Base-by-base conservation (phyloP, 73 alveolate species). In the Stentor roeselii region DNA sequence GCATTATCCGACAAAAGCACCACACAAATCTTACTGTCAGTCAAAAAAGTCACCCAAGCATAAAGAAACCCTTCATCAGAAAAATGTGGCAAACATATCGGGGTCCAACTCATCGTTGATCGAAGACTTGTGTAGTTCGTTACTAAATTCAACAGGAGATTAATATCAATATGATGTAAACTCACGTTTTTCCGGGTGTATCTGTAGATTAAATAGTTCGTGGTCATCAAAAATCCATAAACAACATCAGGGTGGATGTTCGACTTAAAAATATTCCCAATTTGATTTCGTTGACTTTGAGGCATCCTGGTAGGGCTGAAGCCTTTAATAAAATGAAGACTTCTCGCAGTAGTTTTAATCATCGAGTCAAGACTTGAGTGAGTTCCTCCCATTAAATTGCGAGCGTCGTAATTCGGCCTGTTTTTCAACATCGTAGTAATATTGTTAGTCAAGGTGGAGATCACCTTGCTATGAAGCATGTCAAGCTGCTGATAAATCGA, bases 51-150 rank as follows among this genome's bases (percentile, higher is more conserved):
- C 1, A 67, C 37, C n/a, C 37, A 67, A 67, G 80, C 41, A 67
- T 67, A 67, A 1, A 67, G 27, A 67, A 67, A 67, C 37, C 80
- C 80, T 67, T 67, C 80, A 67, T 67, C 37, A n/a, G n/a, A 21
- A 67, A 21, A 67, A 67, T 67, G n/a, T 27, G 80, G 80, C n/a
- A 67, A 32, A 67, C 80, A 67, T 21, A 67, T 67, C 41, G 80
- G 80, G 34, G 80, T 67, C 80, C 80, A 67, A 67, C 41, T 21
- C 80, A 67, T 67, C 11, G 80, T 67, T 40, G 80, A 67, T 32
- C 80, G 21, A 15, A 67, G 34, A 1, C 42, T 27, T 21, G 41
- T 32, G 34, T 67, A 67, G 14, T 36, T 27, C n/a, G 80, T 67
- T 0, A 67, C 27, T 21, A 67, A 34, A 67, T 67, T 67, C n/a